Evolutionary conservation across 2,329 filamentous ascomycete genomes (phyloP), one percentile per base, ranked within the genome.

Genomic region (Fusarium domesticum): DNA sequence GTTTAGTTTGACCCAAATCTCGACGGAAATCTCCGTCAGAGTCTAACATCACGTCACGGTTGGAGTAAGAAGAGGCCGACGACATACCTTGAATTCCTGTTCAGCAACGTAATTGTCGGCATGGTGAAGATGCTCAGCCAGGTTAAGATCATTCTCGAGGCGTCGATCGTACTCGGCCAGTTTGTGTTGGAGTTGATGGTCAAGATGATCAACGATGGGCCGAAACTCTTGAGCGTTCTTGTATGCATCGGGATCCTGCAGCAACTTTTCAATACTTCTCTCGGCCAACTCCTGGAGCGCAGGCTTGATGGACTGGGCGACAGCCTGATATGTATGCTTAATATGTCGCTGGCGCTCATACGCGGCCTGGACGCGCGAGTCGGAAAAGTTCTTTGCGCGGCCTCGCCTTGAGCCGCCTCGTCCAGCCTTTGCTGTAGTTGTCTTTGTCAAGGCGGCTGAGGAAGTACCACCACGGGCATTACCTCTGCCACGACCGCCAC

Each of bases 291-390:
- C 83, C 46, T 82, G 80, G 12, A 87, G 70, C 8, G 81, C 75
- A 14, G 79, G 78, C 63, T 85, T 87, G 56, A 86, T 66, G 20
- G 77, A 73, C 54, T 79, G 76, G 46, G 80, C 75, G 39, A 88
- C 76, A 45, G 76, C 70, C n/a, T 80, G 75, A 64, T 80, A 88
- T 18, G 74, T 73, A 43, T 80, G 79, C 64, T 84, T 84, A 56
- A 88, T 71, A 55, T 85, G 77, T 53, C 84, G 75, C 61, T 84
- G 80, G 42, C 85, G 81, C 61, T 82, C 78, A 53, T 80, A 77
- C 44, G 75, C 73, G 39, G 77, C 78, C 61, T 82, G 79, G 41
- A 76, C 73, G 50, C 71, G 74, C 50, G 71, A 67, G 51, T 77
- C 73, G 47, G 72, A 67, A 57, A 80, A 81, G 56, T 73, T 73